phyloP scores from a whole-genome alignment of 2,329 filamentous ascomycete genomes.

The Trichoderma sp. region DNA sequence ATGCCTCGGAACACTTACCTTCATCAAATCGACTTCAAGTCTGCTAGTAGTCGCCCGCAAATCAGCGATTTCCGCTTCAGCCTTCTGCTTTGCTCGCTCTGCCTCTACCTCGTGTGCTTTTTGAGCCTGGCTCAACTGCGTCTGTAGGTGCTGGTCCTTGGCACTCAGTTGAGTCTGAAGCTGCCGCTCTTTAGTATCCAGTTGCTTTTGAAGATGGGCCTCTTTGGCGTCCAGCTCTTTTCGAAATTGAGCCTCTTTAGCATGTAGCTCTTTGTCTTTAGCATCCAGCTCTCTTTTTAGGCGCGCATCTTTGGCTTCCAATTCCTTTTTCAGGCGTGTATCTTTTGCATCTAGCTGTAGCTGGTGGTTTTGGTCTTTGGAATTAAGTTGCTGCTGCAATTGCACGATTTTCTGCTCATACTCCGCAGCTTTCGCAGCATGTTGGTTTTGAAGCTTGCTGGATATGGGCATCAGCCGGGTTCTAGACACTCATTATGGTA shows the following conservation, averaged over 20 bases:
- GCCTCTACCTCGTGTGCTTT: conserved; percentile 54
- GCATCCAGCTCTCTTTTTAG: conserved; percentile 38
- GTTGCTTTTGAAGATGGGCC: conserved; percentile 40
- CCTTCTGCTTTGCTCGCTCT: conserved; percentile 52
- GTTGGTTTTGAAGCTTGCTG: conserved; percentile 43
- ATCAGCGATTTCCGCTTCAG: conserved; percentile 66
- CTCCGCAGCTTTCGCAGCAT: conserved; percentile 34
- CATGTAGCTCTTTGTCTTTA: neutral
- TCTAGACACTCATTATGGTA: conserved; percentile 3
- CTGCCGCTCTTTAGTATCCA: conserved; percentile 11
- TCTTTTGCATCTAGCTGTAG: neutral
- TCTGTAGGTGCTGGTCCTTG: conserved; percentile 39
- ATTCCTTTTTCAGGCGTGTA: neutral
- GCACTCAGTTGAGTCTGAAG: conserved; percentile 28
- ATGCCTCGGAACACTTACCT: conserved; percentile 46
- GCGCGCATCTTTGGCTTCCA: conserved; percentile 34
- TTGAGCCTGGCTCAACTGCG: conserved; percentile 41
- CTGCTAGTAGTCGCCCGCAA: conserved; percentile 63
- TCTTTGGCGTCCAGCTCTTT: conserved; percentile 30
- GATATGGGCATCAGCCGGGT: conserved; percentile 28
- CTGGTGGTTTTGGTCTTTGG: neutral
- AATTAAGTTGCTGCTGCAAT: conserved; percentile 30
- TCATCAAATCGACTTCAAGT: conserved; percentile 65
- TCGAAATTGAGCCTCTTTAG: neutral
- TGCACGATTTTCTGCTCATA: conserved; percentile 33